These are phyloP conservation scores for Sedum album DNA, from an alignment of 164 flowering plant species.

Conservation along the genomic window DNA sequence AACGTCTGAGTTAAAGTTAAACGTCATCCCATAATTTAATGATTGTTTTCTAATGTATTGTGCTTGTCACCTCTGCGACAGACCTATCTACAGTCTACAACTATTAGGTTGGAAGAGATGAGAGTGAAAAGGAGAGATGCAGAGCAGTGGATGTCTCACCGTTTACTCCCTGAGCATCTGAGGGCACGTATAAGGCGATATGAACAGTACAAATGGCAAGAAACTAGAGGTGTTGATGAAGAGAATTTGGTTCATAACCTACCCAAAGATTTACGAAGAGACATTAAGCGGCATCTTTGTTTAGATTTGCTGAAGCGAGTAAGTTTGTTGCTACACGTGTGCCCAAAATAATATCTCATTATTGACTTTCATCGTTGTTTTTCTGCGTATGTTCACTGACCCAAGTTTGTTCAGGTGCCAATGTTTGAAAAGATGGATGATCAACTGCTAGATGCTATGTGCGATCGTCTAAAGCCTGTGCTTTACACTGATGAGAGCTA, in stretches of 20 bases:
- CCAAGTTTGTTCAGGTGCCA: conserved; percentile 45
- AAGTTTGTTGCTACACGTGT: conserved; percentile 7
- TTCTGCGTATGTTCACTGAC: neutral
- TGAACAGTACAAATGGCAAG: conserved; percentile 50
- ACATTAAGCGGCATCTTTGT: conserved; percentile 47
- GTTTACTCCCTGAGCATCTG: conserved; percentile 38
- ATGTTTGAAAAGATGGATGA: conserved; percentile 95
- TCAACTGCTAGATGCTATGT: conserved; percentile 84
- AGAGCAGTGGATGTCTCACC: conserved; percentile 50
- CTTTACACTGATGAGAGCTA: conserved; percentile 71
- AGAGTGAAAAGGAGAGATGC: conserved; percentile 46
- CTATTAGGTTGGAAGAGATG: conserved; percentile 46
- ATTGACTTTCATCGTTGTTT: neutral
- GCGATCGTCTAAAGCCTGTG: conserved; percentile 84
- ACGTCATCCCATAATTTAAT: neutral
- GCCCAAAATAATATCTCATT: neutral
- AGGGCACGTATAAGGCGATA: conserved; percentile 40
- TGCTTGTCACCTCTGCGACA: conserved; percentile 14
- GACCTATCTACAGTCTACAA: conserved; percentile 45
- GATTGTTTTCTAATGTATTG: neutral
- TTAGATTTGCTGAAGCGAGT: conserved; percentile 41
- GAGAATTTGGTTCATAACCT: conserved; percentile 30
- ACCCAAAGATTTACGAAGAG: conserved; percentile 45
- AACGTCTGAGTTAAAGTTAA: too few relatives aligned
- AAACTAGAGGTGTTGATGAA: conserved; percentile 51